phyloP scores from a whole-genome alignment of 2,329 filamentous ascomycete genomes.

The Chaetomium sp. region DNA sequence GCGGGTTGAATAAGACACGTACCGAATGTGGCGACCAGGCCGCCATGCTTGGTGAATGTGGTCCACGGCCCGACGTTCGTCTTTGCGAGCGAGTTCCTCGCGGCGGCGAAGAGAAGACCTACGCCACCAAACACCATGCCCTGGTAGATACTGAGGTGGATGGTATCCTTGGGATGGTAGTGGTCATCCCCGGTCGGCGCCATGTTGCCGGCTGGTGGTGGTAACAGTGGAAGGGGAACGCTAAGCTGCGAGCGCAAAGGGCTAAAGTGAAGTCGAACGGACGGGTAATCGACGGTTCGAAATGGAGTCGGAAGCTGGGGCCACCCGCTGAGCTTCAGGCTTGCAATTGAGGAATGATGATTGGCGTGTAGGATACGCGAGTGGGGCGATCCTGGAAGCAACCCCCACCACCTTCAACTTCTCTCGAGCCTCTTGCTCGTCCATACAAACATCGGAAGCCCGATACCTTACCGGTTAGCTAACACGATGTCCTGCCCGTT shows the following conservation, averaged over 20 bases:
- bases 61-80: constrained; percentile 79
- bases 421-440: not conserved
- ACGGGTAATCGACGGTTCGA: constrained; percentile 16
- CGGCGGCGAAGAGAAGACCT: constrained; percentile 56
- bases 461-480: too few relatives aligned
- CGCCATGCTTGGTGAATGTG: constrained; percentile 76
- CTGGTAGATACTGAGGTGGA: constrained; percentile 57
- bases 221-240: not conserved
- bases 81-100: constrained; percentile 85
- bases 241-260: constrained; percentile 14
- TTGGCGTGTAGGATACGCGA: constrained; percentile 14
- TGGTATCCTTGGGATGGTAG: constrained; percentile 56
- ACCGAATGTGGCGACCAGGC: constrained; percentile 71
- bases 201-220: constrained; percentile 33
- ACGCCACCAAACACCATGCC: constrained; percentile 58
- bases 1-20: constrained; percentile 36
- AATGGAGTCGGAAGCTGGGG: constrained; percentile 18
- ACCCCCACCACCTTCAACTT: not conserved
- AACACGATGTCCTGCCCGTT: too few relatives aligned
- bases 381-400: not conserved
- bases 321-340: not conserved
- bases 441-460: too few relatives aligned
- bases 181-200: constrained; percentile 39
- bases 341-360: constrained; percentile 3
- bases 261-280: constrained; percentile 4